phyloP scores from a whole-genome alignment of 257 asterid species.

The Avicennia marina region DNA sequence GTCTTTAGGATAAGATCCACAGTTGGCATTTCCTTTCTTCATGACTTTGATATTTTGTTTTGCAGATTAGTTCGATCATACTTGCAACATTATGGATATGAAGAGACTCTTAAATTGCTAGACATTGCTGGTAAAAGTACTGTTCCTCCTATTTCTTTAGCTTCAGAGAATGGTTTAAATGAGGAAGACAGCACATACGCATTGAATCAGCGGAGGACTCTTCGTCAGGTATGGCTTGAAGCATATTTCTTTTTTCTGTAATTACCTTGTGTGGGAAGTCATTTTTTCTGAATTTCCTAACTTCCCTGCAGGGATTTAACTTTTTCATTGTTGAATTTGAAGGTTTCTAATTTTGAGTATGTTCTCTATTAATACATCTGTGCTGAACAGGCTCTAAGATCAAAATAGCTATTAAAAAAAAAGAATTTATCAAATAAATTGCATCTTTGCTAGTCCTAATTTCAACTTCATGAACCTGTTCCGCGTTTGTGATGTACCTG shows the following conservation, averaged over 20 bases:
- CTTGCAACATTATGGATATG: conserved; percentile 90
- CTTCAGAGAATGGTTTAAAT: conserved; percentile 46
- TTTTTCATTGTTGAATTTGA: not conserved
- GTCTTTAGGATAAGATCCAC: conserved; percentile 5
- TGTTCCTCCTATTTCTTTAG: conserved; percentile 60
- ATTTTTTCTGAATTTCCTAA: not conserved
- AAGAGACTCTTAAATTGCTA: conserved; percentile 66
- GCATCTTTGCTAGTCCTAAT: too few relatives aligned
- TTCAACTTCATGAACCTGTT: too few relatives aligned
- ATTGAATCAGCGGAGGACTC: conserved; percentile 54
- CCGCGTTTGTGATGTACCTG: too few relatives aligned
- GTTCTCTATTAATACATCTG: not conserved
- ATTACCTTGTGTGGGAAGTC: not conserved
- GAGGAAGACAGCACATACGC: conserved; percentile 53
- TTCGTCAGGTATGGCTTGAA: conserved; percentile 73
- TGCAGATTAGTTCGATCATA: conserved; percentile 82
- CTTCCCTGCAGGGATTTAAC: not conserved
- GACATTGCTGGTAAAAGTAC: conserved; percentile 65
- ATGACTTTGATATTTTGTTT: conserved; percentile 18
- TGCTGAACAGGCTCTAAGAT: not conserved
- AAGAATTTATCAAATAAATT: too few relatives aligned
- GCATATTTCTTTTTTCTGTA: conserved; percentile 15
- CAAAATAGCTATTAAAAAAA: not conserved
- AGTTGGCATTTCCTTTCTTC: conserved; percentile 9
- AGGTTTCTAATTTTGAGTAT: not conserved